Evolutionary conservation across 768 basidiomycete species (phyloP).

Genomic region (Cystobasidiopsis lactophilus): DNA sequence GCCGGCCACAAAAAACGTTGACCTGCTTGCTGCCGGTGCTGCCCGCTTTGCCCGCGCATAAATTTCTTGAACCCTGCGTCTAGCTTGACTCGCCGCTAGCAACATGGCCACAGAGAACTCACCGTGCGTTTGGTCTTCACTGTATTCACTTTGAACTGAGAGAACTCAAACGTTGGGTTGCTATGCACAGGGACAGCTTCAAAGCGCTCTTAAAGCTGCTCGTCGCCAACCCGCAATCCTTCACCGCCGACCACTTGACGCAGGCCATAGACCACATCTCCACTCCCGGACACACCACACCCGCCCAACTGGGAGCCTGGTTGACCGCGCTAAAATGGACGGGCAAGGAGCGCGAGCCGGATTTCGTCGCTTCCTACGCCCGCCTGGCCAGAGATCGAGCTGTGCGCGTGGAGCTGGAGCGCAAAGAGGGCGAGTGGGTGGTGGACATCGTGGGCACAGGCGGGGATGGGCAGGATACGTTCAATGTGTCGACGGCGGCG

Average conservation of each 20-base stretch:
- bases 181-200: no score
- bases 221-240: slow-evolving; percentile 25
- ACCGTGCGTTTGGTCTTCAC: no score
- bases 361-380: slow-evolving; percentile 58
- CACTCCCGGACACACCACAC: slow-evolving; percentile 39
- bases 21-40: no score
- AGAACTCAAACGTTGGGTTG: no score
- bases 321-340: slow-evolving; percentile 64
- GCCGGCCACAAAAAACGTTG: no score
- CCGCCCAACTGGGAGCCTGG: slow-evolving; percentile 70
- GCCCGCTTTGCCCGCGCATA: no score
- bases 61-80: no score
- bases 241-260: slow-evolving; percentile 40
- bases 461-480: slow-evolving; percentile 85
- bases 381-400: slow-evolving; percentile 34
- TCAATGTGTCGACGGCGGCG: slow-evolving; percentile 90
- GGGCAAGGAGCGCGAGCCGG: slow-evolving; percentile 50
- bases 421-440: slow-evolving; percentile 8
- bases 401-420: slow-evolving; percentile 5
- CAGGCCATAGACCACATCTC: slow-evolving; percentile 32
- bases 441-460: slow-evolving; percentile 77
- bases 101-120: no score
- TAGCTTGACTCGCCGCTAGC: no score
- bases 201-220: slow-evolving; percentile 52
- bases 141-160: no score